A percentile compares a stretch with the other conserved stretches of the same genome.
phyloP scores from a whole-genome alignment of 306 rosid genomes.

The Gastrolobium bilobum region DNA sequence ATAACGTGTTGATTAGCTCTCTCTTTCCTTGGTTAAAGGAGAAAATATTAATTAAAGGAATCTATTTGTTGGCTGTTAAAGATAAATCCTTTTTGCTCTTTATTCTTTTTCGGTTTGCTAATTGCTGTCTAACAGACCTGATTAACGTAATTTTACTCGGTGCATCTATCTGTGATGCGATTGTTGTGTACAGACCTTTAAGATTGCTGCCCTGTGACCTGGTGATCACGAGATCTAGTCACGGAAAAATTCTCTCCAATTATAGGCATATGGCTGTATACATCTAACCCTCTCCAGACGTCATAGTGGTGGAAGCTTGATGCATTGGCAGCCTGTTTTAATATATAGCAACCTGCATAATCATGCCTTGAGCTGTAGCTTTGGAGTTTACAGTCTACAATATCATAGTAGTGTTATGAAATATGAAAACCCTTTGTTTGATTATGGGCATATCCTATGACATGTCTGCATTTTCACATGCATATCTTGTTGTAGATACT shows the following conservation, averaged over 20 bases:
- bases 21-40: background rate
- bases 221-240: background rate
- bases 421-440: background rate
- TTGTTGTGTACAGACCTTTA: slow-evolving; percentile 1
- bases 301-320: background rate
- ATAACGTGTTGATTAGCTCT: background rate
- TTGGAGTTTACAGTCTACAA: background rate
- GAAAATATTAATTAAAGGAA: slow-evolving; percentile 16
- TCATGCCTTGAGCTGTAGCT: slow-evolving; percentile 1
- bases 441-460: background rate
- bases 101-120: background rate
- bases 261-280: background rate
- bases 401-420: background rate
- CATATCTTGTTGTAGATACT: background rate
- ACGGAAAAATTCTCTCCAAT: background rate
- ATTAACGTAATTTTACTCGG: background rate
- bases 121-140: background rate
- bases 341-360: background rate
- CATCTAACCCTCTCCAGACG: background rate
- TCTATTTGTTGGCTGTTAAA: background rate
- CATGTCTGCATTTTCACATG: slow-evolving; percentile 2
- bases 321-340: background rate
- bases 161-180: background rate
- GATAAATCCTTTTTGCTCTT: background rate
- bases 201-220: slow-evolving; percentile 21